These are phyloP conservation scores for Capsicum pubescens DNA, from an alignment of 257 asterid genomes.

Conservation along the genomic window DNA sequence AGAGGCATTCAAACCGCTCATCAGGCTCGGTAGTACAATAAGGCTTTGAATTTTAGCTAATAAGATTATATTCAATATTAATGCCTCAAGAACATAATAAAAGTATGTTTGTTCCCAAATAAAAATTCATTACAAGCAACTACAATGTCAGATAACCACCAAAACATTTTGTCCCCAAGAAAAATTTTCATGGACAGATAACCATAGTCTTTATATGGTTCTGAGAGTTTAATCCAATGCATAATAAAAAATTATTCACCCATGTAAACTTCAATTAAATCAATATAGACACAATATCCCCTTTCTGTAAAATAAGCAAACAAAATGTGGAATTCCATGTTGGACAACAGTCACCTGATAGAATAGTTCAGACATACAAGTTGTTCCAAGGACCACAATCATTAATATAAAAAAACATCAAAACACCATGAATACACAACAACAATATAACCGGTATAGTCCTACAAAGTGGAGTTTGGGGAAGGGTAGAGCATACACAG, in stretches of 20 bases:
- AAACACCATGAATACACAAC: neutral
- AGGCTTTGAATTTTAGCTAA: neutral
- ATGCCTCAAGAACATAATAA: slow-evolving; percentile 1
- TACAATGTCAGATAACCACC: neutral
- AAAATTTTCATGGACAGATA: neutral
- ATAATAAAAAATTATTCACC: neutral
- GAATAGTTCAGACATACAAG: neutral
- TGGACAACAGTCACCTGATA: neutral
- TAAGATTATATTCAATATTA: slow-evolving; percentile 32
- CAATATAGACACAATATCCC: neutral
- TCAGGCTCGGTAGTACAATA: neutral
- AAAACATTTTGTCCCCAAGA: neutral
- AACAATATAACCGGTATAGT: no score
- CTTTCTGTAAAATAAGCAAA: neutral
- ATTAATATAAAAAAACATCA: neutral
- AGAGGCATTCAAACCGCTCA: no score
- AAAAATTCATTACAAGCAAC: neutral
- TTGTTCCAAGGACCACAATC: neutral
- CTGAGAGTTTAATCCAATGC: neutral
- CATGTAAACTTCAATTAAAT: neutral
- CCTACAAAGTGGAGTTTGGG: no score
- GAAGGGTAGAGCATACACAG: no score
- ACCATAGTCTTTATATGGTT: neutral
- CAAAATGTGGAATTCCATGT: neutral
- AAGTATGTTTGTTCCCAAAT: neutral